These are phyloP conservation scores for Starmerella sp. DNA, from an alignment of 805 yeast genomes.

Conservation along the genomic window DNA sequence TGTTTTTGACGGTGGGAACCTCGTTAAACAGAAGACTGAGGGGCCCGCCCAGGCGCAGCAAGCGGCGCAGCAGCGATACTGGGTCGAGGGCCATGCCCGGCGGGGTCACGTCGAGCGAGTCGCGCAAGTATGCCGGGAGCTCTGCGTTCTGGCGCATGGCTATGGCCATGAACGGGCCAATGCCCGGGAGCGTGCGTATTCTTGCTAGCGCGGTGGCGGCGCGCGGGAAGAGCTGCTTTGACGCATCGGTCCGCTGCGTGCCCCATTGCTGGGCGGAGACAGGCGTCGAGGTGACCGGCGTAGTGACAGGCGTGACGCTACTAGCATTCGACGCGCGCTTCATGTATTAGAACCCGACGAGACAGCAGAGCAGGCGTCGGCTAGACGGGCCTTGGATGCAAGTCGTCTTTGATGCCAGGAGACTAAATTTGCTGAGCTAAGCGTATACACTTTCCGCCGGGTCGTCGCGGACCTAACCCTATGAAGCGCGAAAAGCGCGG, in stretches of 20 bases:
- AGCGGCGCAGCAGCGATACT: constrained; percentile 77
- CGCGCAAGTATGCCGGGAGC: constrained; percentile 14
- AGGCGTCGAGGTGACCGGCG: constrained; percentile 22
- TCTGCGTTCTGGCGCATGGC: constrained; percentile 33
- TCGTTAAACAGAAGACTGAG: constrained; percentile 74
- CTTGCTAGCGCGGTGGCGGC: constrained; percentile 46
- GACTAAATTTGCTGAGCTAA: constrained; percentile 5
- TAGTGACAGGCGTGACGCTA: constrained; percentile 15
- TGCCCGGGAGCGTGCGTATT: constrained; percentile 49
- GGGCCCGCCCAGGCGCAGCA: constrained; percentile 88
- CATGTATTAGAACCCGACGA: constrained; percentile 5
- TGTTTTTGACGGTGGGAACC: constrained; percentile 26
- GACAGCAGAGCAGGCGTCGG: neutral
- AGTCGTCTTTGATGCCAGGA: constrained; percentile 3
- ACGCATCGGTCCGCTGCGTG: constrained; percentile 29
- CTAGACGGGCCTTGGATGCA: neutral
- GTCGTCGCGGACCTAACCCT: neutral
- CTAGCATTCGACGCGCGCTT: constrained; percentile 14
- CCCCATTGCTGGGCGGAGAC: constrained; percentile 20
- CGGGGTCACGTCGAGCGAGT: constrained; percentile 51
- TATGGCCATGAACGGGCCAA: constrained; percentile 51
- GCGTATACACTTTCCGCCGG: neutral
- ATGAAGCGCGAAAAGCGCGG: neutral
- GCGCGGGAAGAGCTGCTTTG: constrained; percentile 60
- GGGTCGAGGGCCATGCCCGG: constrained; percentile 61